Conservation (phyloP, 768 basidiomycete genomes). For the Chiua virens region DNA sequence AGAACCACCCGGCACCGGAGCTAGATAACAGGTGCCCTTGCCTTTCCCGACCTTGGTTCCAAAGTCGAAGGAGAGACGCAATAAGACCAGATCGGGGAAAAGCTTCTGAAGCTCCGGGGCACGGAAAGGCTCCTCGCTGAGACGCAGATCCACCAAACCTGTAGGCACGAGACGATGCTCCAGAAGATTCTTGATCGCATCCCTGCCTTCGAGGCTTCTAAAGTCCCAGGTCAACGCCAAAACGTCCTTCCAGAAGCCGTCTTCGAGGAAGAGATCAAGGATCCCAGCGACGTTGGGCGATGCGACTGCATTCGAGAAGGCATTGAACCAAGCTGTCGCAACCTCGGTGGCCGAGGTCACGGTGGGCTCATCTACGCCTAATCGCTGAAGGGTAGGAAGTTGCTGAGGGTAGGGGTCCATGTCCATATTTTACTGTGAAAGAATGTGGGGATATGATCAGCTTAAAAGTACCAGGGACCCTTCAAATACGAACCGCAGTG, state of each 20-base stretch:
- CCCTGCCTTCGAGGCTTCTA: conserved; percentile 44
- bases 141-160: conserved; percentile 14
- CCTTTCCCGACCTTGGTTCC: conserved; percentile 48
- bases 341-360: conserved; percentile 17
- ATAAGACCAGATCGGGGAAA: conserved; percentile 57
- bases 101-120: conserved; percentile 36
- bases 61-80: conserved; percentile 57
- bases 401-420: conserved; percentile 23
- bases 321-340: conserved; percentile 26
- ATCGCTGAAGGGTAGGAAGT: conserved; percentile 30
- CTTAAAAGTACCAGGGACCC: background rate
- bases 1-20: conserved; percentile 38
- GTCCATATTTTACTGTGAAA: conserved; percentile 8
- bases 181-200: conserved; percentile 40
- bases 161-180: conserved; percentile 36
- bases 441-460: background rate
- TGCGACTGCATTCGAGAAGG: conserved; percentile 22
- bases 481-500: background rate
- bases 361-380: conserved; percentile 24
- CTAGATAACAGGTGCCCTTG: conserved; percentile 53
- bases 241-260: conserved; percentile 52
- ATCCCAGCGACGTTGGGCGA: conserved; percentile 16
- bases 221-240: conserved; percentile 58
- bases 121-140: conserved; percentile 24
- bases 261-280: conserved; percentile 28